Base-by-base conservation (phyloP, 2,329 filamentous ascomycete species). In the Fusarium proliferatum region DNA sequence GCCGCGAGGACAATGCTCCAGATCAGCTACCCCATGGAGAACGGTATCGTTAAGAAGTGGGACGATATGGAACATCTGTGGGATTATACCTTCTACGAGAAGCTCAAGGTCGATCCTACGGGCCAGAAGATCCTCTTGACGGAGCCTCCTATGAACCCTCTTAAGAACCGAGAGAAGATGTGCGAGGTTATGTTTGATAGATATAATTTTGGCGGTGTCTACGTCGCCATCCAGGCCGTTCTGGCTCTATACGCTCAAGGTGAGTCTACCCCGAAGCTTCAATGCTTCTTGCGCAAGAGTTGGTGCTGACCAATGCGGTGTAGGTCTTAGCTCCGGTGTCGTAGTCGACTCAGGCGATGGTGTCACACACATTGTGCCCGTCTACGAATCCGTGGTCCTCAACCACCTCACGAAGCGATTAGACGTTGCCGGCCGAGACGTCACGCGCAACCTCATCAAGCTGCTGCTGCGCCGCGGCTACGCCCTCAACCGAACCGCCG, bases 41-140 rank as follows among this genome's bases (percentile, higher is more conserved):
- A 99, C 83, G 96, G 96, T 79, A 98, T 99, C 80, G 95, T 99
- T 77, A 98, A 98, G 90, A 95, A 95, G 81, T 99, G 96, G 96
- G 96, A 99, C 78, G 96, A 99, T 84, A 99, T 99, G 96, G 94
- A 97, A 87, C 96, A 98, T 82, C 91, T 99, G 63, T 99, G 96
- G 96, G 96, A 99, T 86, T 98, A 97, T 84, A 99, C 96, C 30
- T 99, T 99, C 84, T 92, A 90, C 84, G 96, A 99, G 83, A 98
- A 98, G 90, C 94, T 99, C 90, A 91, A 95, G 84, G 88, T 99
- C 77, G 94, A 98, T 82, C 91, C 96, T 5, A 90, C 90, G 28
- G 96, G 94, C 76, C 94, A 95, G 84, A 99, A 99, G 89, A 98
- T 99, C 82, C 90, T 99, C 74, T 89, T 98, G 77, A 98, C 96